Conservation (phyloP, 2,329 filamentous ascomycete species). For the Chlorencoelia australis region DNA sequence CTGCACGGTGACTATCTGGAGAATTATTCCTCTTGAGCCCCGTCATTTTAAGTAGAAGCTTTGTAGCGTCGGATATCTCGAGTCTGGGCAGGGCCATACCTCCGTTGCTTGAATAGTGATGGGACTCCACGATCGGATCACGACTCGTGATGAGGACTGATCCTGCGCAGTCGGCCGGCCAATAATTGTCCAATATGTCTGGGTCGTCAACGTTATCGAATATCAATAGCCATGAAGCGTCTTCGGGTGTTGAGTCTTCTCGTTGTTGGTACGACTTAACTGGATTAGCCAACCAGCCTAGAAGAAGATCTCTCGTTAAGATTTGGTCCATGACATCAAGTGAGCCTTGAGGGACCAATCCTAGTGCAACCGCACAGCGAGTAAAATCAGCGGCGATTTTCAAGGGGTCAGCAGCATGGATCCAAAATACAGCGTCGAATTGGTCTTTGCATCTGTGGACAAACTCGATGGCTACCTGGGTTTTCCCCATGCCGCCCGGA, state of each 20-base stretch:
- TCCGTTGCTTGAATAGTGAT: too few species aligned
- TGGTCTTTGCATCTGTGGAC: not conserved
- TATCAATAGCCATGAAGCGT: slow-evolving; percentile 18
- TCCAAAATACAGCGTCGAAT: slow-evolving; percentile 8
- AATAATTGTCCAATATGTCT: slow-evolving; percentile 13
- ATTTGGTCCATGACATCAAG: slow-evolving; percentile 1
- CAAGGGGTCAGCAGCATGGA: not conserved
- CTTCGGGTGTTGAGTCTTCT: not conserved
- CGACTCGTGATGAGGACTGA: slow-evolving; percentile 16
- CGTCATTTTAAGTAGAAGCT: too few species aligned
- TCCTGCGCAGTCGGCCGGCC: slow-evolving; percentile 11
- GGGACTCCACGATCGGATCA: slow-evolving; percentile 1
- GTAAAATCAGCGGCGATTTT: not conserved
- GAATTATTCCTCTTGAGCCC: too few species aligned
- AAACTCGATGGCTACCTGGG: slow-evolving; percentile 5
- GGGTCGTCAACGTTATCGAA: slow-evolving; percentile 21
- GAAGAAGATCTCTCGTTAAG: not conserved
- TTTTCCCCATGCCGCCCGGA: slow-evolving; percentile 8
- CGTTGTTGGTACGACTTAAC: not conserved
- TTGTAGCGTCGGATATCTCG: too few species aligned
- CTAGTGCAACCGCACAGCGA: not conserved
- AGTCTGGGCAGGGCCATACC: too few species aligned
- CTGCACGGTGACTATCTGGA: too few species aligned
- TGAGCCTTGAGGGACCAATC: not conserved
- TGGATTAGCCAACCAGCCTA: slow-evolving; percentile 3